These are phyloP conservation scores for Alternaria longipes DNA, from an alignment of 2,329 filamentous ascomycete genomes.

Conservation along the genomic window DNA sequence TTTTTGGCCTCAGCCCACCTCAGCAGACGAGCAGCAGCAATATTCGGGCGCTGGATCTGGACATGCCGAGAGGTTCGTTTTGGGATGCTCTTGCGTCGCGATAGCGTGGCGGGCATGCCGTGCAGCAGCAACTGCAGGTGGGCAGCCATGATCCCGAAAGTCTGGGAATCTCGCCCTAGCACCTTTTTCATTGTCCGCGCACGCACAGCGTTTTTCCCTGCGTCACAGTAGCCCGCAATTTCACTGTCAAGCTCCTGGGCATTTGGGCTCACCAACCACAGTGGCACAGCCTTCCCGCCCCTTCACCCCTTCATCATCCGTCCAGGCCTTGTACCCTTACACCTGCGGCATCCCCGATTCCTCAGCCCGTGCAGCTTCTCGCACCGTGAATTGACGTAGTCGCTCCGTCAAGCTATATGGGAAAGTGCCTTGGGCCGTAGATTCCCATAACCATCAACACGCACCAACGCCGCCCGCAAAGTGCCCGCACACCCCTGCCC, in stretches of 20 bases:
- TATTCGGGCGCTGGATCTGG: conserved; percentile 19
- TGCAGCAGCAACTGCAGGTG: conserved; percentile 18
- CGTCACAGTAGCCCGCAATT: conserved; percentile 4
- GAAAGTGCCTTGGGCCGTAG: conserved; percentile 20
- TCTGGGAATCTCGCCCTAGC: conserved; percentile 24
- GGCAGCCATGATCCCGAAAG: conserved; percentile 25
- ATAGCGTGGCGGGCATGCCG: conserved; percentile 14
- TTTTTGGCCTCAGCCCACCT: conserved; percentile 16
- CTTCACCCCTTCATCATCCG: conserved; percentile 1
- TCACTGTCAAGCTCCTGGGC: conserved; percentile 4
- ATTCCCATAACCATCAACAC: conserved; percentile 27
- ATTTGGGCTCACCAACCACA: conserved; percentile 15
- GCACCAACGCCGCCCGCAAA: conserved; percentile 11
- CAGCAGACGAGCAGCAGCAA: conserved; percentile 5
- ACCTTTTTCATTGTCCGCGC: conserved; percentile 20
- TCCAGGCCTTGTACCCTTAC: conserved; percentile 2
- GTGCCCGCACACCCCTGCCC: conserved; percentile 27
- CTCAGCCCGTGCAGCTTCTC: conserved; percentile 8
- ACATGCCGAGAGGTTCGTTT: conserved; percentile 14
- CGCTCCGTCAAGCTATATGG: conserved; percentile 34
- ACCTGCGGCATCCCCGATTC: neutral
- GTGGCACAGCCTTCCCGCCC: conserved; percentile 2
- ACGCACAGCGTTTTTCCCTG: conserved; percentile 19
- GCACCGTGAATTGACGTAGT: conserved; percentile 12
- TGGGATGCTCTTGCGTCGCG: conserved; percentile 14